Evolutionary conservation across 768 basidiomycete species (phyloP).

Genomic region (Crepidotus variabilis): DNA sequence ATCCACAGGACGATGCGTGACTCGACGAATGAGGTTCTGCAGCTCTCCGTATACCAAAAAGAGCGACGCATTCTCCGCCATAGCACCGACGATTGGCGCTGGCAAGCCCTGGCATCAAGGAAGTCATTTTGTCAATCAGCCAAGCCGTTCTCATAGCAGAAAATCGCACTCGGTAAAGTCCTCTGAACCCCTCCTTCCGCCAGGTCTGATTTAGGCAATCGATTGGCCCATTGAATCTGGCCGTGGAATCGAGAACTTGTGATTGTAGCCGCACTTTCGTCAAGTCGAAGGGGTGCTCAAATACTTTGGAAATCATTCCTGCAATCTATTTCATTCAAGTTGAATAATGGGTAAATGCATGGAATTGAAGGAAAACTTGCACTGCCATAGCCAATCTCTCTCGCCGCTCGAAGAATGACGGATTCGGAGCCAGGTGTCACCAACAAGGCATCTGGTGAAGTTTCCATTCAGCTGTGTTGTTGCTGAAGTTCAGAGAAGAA

Average conservation of each 20-base stretch:
- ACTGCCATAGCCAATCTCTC: not conserved
- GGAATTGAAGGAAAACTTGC: not conserved
- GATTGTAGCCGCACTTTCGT: slow-evolving; percentile 90
- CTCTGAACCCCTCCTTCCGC: slow-evolving; percentile 74
- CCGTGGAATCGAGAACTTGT: slow-evolving; percentile 70
- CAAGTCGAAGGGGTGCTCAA: slow-evolving; percentile 92
- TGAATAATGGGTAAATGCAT: not conserved
- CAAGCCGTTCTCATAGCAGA: not conserved
- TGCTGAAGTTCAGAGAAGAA: not conserved
- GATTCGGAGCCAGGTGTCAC: not conserved
- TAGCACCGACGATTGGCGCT: slow-evolving; percentile 90
- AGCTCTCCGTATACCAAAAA: slow-evolving; percentile 85
- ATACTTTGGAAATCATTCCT: slow-evolving; percentile 81
- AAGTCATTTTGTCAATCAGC: not conserved
- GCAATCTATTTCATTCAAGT: slow-evolving; percentile 46
- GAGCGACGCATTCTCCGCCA: slow-evolving; percentile 88
- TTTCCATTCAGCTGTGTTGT: not conserved
- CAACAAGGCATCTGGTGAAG: not conserved
- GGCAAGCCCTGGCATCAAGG: slow-evolving; percentile 68
- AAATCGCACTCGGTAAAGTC: slow-evolving; percentile 77
- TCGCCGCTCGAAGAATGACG: not conserved
- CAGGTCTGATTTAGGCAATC: slow-evolving; percentile 88
- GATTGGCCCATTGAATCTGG: slow-evolving; percentile 76
- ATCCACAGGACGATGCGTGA: slow-evolving; percentile 28
- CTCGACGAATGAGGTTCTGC: slow-evolving; percentile 55